These are phyloP conservation scores for Globisporangium orthogonon DNA, from an alignment of 352 stramenopile species.

Conservation along the genomic window DNA sequence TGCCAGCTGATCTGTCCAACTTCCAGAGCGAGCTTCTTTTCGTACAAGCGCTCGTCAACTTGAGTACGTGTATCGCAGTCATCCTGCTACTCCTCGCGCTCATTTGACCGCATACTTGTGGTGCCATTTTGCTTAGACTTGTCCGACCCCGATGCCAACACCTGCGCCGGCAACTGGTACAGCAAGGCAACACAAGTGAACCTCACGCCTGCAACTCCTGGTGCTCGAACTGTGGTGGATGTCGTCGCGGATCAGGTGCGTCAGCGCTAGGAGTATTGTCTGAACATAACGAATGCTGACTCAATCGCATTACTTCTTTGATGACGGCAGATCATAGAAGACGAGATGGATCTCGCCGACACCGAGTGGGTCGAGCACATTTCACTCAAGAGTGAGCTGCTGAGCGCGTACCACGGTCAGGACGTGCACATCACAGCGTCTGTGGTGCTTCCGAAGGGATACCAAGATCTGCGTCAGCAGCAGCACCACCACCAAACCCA, in stretches of 20 bases:
- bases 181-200: constrained; percentile 41
- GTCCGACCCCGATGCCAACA: constrained; percentile 62
- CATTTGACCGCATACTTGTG: neutral
- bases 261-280: neutral
- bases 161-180: constrained; percentile 50
- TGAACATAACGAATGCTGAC: neutral
- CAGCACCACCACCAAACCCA: neutral
- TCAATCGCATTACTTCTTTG: neutral
- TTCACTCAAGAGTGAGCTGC: constrained; percentile 56
- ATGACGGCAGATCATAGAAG: constrained; percentile 16
- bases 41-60: constrained; percentile 61
- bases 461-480: constrained; percentile 14
- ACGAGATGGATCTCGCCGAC: constrained; percentile 39
- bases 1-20: constrained; percentile 40
- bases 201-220: constrained; percentile 15
- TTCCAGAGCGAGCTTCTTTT: constrained; percentile 35
- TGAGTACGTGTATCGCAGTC: constrained; percentile 25
- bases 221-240: constrained; percentile 24
- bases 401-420: constrained; percentile 60
- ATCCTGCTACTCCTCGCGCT: neutral
- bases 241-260: constrained; percentile 47
- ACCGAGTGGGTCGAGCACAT: constrained; percentile 61
- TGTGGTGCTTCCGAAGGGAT: constrained; percentile 54
- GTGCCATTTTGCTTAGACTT: constrained; percentile 23
- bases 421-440: constrained; percentile 68